Evolutionary conservation across 2,329 filamentous ascomycete genomes (phyloP).

Genomic region (Rutstroemia sydowiana): DNA sequence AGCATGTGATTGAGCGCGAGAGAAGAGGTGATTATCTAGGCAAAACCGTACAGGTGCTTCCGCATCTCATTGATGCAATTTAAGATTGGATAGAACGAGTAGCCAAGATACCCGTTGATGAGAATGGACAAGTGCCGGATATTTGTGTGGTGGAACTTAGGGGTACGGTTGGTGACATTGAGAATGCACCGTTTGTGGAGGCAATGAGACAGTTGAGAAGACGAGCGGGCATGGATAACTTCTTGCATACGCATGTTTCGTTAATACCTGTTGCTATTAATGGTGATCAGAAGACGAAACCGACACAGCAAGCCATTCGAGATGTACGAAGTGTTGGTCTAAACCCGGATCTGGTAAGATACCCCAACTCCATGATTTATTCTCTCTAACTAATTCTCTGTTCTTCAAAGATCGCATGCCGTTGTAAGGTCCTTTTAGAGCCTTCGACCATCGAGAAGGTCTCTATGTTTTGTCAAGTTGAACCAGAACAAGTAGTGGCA

Average conservation of each 20-base stretch:
- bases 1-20: slow-evolving; percentile 70
- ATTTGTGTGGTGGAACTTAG: slow-evolving; percentile 65
- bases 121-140: slow-evolving; percentile 73
- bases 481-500: slow-evolving; percentile 75
- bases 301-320: slow-evolving; percentile 84
- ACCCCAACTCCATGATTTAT: neutral
- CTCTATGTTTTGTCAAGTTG: slow-evolving; percentile 80
- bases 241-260: slow-evolving; percentile 81
- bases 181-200: slow-evolving; percentile 81
- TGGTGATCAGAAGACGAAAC: slow-evolving; percentile 89
- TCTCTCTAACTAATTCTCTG: neutral
- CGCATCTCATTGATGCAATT: slow-evolving; percentile 85
- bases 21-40: slow-evolving; percentile 67
- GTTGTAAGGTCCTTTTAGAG: slow-evolving; percentile 72
- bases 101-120: slow-evolving; percentile 77
- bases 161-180: slow-evolving; percentile 72
- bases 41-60: slow-evolving; percentile 85
- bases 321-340: slow-evolving; percentile 33
- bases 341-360: neutral
- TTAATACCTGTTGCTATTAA: slow-evolving; percentile 62
- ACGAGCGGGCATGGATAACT: slow-evolving; percentile 67
- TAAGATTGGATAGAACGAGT: slow-evolving; percentile 89
- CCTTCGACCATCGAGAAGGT: slow-evolving; percentile 75
- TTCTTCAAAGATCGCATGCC: slow-evolving; percentile 69
- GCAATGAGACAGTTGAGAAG: slow-evolving; percentile 73